Evolutionary conservation across 257 asterid species (phyloP).

Genomic region (Plectranthus barbatus): DNA sequence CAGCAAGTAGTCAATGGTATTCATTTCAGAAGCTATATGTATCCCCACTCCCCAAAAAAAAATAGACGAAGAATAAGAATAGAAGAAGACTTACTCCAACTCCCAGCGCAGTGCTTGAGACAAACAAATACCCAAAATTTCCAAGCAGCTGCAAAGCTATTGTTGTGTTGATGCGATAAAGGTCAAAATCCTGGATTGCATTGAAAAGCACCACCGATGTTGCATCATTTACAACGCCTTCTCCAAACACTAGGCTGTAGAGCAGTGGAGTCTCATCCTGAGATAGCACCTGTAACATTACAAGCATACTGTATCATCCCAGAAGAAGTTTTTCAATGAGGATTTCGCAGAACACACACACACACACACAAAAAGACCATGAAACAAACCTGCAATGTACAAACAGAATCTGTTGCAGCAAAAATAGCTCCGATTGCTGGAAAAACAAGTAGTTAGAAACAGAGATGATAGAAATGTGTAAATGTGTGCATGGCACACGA

Average conservation of each 20-base stretch:
- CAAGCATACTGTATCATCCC: conserved; percentile 4
- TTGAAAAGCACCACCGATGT: conserved; percentile 72
- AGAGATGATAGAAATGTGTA: not conserved
- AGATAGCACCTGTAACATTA: conserved; percentile 39
- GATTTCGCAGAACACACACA: conserved; percentile 7
- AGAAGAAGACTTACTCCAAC: conserved; percentile 35
- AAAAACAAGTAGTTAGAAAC: conserved; percentile 15
- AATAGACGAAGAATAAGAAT: not conserved
- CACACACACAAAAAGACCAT: not conserved
- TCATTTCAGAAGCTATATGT: no score
- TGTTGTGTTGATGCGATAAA: conserved; percentile 26
- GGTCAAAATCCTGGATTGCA: conserved; percentile 56
- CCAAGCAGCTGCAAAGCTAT: conserved; percentile 40
- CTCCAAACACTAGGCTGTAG: conserved; percentile 64
- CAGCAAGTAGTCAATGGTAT: no score
- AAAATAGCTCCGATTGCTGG: conserved; percentile 69
- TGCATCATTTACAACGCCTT: conserved; percentile 71
- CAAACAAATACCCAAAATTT: conserved; percentile 37
- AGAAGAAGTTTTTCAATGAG: not conserved
- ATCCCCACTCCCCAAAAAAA: no score
- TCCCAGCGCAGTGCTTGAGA: conserved; percentile 49
- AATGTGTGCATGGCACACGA: not conserved
- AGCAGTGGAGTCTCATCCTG: conserved; percentile 63
- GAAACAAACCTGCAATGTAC: conserved; percentile 53
- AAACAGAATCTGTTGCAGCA: conserved; percentile 69